Conservation (phyloP, 345 rosid species). For the Salix dunnii region DNA sequence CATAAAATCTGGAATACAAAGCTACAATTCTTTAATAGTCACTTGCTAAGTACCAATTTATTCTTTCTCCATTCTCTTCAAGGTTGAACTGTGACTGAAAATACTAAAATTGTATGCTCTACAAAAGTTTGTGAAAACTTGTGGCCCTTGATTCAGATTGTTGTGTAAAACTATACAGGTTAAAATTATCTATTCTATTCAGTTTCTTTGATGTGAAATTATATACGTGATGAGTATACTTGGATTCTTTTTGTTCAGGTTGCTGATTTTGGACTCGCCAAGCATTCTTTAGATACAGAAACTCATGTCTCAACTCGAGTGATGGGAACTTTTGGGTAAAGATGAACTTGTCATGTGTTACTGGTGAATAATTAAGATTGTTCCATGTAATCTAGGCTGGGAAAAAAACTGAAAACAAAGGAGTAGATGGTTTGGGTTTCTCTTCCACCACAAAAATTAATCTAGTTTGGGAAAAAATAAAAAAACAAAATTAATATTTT, state of each 20-base stretch:
- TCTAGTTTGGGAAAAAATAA: too few species aligned
- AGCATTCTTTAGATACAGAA: conserved; percentile 20
- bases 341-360: neutral
- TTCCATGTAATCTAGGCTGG: neutral
- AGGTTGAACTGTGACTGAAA: neutral
- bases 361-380: neutral
- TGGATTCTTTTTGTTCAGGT: conserved; percentile 14
- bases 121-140: neutral
- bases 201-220: neutral
- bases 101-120: neutral
- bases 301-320: conserved; percentile 35
- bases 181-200: neutral
- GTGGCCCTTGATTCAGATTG: conserved; percentile 1
- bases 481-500: too few species aligned
- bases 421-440: neutral
- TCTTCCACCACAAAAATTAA: neutral
- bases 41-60: neutral
- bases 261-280: conserved; percentile 32
- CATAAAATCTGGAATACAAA: neutral
- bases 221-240: neutral
- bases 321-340: conserved; percentile 32
- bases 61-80: neutral
- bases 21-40: neutral
- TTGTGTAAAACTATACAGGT: neutral
- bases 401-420: neutral